Percentiles rank a stretch among this genome's conserved stretches.
Conservation (phyloP, 2,329 filamentous ascomycete species). For the Sclerotinia sclerotiorum region DNA sequence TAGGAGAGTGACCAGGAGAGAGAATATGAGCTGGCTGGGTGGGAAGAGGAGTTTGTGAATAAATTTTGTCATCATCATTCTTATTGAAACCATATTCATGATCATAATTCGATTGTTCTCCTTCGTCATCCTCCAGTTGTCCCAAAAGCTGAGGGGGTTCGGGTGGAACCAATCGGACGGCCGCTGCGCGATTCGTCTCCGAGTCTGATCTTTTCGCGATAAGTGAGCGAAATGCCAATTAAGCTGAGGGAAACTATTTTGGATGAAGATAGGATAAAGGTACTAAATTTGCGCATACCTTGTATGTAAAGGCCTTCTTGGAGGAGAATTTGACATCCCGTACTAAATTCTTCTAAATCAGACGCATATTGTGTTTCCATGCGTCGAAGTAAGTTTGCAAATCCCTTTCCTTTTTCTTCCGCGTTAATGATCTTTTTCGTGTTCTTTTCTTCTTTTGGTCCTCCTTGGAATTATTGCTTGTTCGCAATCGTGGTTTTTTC, state of each 20-base stretch:
- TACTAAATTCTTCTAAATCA: constrained; percentile 26
- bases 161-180: constrained; percentile 30
- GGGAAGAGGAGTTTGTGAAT: constrained; percentile 39
- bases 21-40: constrained; percentile 40
- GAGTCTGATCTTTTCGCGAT: constrained; percentile 33
- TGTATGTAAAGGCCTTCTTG: constrained; percentile 28
- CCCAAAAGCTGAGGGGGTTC: constrained; percentile 30
- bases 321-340: constrained; percentile 28
- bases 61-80: constrained; percentile 34
- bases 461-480: not conserved
- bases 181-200: constrained; percentile 31
- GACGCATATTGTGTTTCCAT: constrained; percentile 27
- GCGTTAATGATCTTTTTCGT: not conserved
- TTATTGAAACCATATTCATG: constrained; percentile 21
- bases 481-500: constrained; percentile 1
- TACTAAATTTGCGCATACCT: constrained; percentile 20
- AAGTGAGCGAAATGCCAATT: constrained; percentile 9
- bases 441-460: not conserved
- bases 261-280: not conserved
- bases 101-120: constrained; percentile 3
- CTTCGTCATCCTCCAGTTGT: constrained; percentile 18
- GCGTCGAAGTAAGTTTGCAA: constrained; percentile 12
- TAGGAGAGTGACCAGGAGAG: constrained; percentile 26
- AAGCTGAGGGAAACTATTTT: constrained; percentile 13
- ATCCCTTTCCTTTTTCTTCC: not conserved